Conservation (phyloP, 345 rosid species). For the Pugionium dolabratum region DNA sequence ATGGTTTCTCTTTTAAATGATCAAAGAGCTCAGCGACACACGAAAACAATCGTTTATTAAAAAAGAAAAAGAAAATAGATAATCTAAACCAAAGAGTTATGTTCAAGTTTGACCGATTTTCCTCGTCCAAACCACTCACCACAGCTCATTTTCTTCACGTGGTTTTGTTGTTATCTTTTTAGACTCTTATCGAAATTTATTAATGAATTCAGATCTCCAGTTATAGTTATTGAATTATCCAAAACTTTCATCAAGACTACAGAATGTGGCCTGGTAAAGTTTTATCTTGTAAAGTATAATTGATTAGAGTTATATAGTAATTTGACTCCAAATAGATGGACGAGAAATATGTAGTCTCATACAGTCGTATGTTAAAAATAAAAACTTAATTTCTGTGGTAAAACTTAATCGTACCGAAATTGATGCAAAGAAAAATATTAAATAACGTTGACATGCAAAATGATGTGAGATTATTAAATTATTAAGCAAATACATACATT, state of each 20-base stretch:
- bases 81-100: conserved; percentile 18
- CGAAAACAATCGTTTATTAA: neutral
- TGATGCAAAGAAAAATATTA: neutral
- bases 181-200: neutral
- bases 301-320: too few relatives aligned
- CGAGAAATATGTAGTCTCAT: too few relatives aligned
- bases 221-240: neutral
- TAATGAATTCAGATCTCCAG: neutral
- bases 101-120: conserved; percentile 29
- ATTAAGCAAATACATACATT: conserved; percentile 14
- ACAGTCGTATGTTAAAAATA: neutral
- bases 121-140: conserved; percentile 27
- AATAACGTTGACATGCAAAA: neutral
- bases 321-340: too few relatives aligned
- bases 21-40: neutral
- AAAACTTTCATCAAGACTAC: too few relatives aligned
- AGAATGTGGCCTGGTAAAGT: too few relatives aligned
- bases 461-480: neutral
- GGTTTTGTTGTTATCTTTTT: conserved; percentile 9
- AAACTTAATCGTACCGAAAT: neutral
- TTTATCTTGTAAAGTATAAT: too few relatives aligned
- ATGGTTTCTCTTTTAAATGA: conserved; percentile 5
- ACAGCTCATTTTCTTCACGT: conserved; percentile 37
- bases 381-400: neutral
- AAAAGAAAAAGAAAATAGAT: conserved; percentile 7